Base-by-base conservation (phyloP, 2,329 filamentous ascomycete species). In the Aspergillus sergii region DNA sequence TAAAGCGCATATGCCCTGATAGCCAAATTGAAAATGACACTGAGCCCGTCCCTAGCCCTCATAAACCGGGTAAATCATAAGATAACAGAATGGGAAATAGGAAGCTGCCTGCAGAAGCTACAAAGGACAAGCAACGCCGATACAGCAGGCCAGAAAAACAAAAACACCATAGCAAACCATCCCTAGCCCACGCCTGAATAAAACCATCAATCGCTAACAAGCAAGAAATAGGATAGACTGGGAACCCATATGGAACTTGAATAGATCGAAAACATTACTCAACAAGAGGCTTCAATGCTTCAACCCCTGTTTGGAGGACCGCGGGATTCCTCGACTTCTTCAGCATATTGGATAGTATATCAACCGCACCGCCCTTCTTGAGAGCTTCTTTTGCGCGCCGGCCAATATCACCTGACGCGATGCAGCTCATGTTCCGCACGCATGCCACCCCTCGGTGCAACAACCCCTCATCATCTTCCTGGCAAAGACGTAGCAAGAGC, bases 401-500 rank as follows among this genome's bases (percentile, higher is more conserved):
- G 0, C 91, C 92, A 0, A 88, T 83, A 16, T 89, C 86, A 1
- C 87, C 91, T 9, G 90, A 88, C 4, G 86, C 86, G 12, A 72
- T 60, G 63, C 83, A 83, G 7, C 92, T 82, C 73, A 97, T 81
- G 74, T 96, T 96, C 65, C 87, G 83, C 19, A 95, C 75, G 62
- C 89, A 88, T 30, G 94, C 92, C 1, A 91, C 86, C 0, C 93
- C 95, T 9, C 95, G 82, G 73, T 88, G 85, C 62, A 80, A 74
- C 10, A 83, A 72, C 9, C 78, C 76, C 16, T 81, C 75, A 7
- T 91, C 86, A 32, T 84, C 83, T 67, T 97, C 93, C 19, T 83
- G 81, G 72, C 93, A 96, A 73, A 98, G 79, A 0, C 84, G 87
- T n/a, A 99, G 78, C n/a, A 98, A 71, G n/a, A 92, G 87, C 65